Evolutionary conservation across 345 rosid genomes (phyloP).

Genomic region (thale cress (Arabidopsis thaliana)): DNA sequence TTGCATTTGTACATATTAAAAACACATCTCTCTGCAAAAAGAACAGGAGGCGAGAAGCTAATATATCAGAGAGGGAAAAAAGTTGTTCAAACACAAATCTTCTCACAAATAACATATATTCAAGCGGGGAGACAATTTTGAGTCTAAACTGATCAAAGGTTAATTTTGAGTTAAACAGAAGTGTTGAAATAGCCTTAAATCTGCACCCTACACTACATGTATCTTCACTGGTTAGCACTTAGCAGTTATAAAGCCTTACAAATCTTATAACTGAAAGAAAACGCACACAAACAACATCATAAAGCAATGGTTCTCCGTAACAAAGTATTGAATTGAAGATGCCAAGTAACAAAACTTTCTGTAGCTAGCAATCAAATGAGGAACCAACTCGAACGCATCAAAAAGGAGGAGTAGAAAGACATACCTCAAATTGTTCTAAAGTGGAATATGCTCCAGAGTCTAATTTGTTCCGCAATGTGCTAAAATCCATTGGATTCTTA

Average conservation of each 20-base stretch:
- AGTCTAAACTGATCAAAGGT: conserved; percentile 8
- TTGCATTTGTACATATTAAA: conserved; percentile 89
- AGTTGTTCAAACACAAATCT: too few species aligned
- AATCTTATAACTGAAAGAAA: conserved; percentile 7
- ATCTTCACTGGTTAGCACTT: neutral
- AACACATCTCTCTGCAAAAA: conserved; percentile 78
- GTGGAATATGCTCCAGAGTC: conserved; percentile 62
- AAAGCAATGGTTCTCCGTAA: neutral
- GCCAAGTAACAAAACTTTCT: conserved; percentile 15
- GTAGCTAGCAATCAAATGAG: conserved; percentile 27
- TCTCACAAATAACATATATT: neutral
- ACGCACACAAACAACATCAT: conserved; percentile 29
- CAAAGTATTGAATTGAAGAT: neutral
- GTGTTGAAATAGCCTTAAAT: conserved; percentile 15
- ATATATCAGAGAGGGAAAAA: conserved; percentile 11
- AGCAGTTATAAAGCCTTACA: too few species aligned
- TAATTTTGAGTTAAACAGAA: neutral
- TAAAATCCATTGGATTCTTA: conserved; percentile 88
- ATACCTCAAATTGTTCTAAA: conserved; percentile 92
- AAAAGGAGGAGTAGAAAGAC: conserved; percentile 33
- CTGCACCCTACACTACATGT: conserved; percentile 14
- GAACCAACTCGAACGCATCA: conserved; percentile 20
- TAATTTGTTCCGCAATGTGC: conserved; percentile 75
- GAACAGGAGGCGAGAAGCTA: conserved; percentile 14
- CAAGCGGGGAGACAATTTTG: conserved; percentile 4